Conservation (phyloP, 495 filamentous ascomycete species). For the Daldinia bambusicola region DNA sequence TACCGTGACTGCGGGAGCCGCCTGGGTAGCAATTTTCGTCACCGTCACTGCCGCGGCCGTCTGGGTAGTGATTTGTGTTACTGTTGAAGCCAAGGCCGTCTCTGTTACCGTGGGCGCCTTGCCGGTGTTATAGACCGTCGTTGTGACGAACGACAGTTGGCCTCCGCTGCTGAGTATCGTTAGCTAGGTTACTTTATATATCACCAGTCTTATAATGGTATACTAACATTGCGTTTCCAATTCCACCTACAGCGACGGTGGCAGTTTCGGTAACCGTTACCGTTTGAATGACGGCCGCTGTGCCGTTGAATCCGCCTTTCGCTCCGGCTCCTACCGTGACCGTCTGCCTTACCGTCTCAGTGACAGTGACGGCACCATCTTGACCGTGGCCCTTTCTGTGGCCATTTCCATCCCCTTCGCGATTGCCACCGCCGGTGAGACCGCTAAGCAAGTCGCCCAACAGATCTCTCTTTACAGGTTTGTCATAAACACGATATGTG, state of each 20-base stretch:
- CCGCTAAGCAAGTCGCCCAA: slow-evolving; percentile 41
- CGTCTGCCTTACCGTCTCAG: slow-evolving; percentile 52
- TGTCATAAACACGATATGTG: slow-evolving; percentile 47
- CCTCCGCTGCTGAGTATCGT: slow-evolving; percentile 8
- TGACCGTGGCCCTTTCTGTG: slow-evolving; percentile 23
- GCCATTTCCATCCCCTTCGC: slow-evolving; percentile 25
- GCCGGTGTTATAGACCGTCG: slow-evolving; percentile 51
- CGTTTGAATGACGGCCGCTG: slow-evolving; percentile 32
- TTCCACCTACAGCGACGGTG: slow-evolving; percentile 3
- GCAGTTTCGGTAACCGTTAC: slow-evolving; percentile 37
- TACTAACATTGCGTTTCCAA: slow-evolving; percentile 26
- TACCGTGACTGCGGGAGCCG: slow-evolving; percentile 50
- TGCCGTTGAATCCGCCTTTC: slow-evolving; percentile 41
- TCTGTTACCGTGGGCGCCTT: slow-evolving; percentile 52
- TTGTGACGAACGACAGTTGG: slow-evolving; percentile 54
- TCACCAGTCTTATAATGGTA: background rate
- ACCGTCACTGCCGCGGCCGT: slow-evolving; percentile 53
- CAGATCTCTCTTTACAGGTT: slow-evolving; percentile 41
- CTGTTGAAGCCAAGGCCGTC: slow-evolving; percentile 53
- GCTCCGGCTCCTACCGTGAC: slow-evolving; percentile 42
- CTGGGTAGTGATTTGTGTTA: slow-evolving; percentile 41
- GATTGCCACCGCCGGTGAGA: slow-evolving; percentile 35
- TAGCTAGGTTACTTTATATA: slow-evolving; percentile 5
- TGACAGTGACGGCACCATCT: slow-evolving; percentile 48
- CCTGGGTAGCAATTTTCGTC: slow-evolving; percentile 43